Conservation (phyloP, 1,139 yeast genomes). For the Pichia sp. region DNA sequence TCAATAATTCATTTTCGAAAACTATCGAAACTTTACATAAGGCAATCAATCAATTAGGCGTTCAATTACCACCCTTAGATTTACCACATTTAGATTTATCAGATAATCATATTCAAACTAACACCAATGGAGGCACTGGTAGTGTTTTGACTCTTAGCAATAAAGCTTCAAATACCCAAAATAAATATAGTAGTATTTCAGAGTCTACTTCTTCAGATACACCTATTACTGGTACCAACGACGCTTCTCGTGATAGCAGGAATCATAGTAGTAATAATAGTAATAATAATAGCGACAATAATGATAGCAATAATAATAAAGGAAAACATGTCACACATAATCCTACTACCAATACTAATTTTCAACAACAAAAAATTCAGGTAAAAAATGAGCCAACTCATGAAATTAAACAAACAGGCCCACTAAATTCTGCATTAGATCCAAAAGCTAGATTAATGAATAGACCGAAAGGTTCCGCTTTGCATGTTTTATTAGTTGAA, state of each 20-base stretch:
- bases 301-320: too few species aligned
- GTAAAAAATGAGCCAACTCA: neutral
- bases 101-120: neutral
- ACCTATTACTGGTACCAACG: too few species aligned
- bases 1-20: slow-evolving; percentile 50
- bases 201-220: too few species aligned
- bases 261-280: too few species aligned
- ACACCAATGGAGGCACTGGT: too few species aligned
- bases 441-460: slow-evolving; percentile 16
- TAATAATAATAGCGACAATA: too few species aligned
- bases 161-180: too few species aligned
- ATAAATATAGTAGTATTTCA: too few species aligned
- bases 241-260: too few species aligned
- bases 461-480: slow-evolving; percentile 33
- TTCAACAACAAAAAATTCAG: neutral
- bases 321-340: too few species aligned
- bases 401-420: slow-evolving; percentile 1
- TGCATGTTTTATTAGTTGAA: slow-evolving; percentile 76
- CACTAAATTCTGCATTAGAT: slow-evolving; percentile 3
- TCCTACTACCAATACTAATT: too few species aligned
- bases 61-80: slow-evolving; percentile 60
- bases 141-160: too few species aligned
- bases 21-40: slow-evolving; percentile 46
- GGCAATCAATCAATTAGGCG: slow-evolving; percentile 51
- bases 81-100: slow-evolving; percentile 33